Evolutionary conservation across 176 grass and related monocot species (phyloP), one percentile per base, ranked within the genome.

Genomic region (Rhynchospora breviuscula): DNA sequence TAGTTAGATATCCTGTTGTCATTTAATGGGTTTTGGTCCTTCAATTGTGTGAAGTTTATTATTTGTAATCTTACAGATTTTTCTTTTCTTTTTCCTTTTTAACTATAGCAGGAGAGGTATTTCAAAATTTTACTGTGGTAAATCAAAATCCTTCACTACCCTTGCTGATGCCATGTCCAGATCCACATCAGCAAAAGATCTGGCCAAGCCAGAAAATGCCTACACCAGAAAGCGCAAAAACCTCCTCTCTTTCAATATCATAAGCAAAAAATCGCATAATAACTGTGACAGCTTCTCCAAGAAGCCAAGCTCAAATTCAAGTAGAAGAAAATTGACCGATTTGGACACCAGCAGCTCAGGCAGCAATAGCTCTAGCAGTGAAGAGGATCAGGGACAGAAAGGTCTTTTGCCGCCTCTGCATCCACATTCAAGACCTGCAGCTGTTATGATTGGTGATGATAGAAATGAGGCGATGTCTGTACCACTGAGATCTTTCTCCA

Each of bases 171-270:
- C 87, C 33, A 81, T 80, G 44, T 81, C 83, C 49, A 84, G 78
- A 61, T 89, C 85, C 17, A 61, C 83, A 23, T 87, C 83, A 23
- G 76, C 23, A 47, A 89, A 97, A 78, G 83, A 86, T 26, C 80
- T 90, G 54, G 87, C 85, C n/a, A 94, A 97, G 79, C 90, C 85
- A 74, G 90, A 86, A 26, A 92, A 64, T 40, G 45, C 89, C 71
- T 91, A 88, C 78, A 88, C 59, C 63, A 89, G 89, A 80, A 97
- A 97, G 88, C 91, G 94, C 52, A 97, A 97, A 86, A 87, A 89
- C 72, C 85, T 94, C 72, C 88, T 91, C 57, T 79, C 89, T 64
- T 97, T 97, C 82, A 92, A 82, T 85, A 85, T 91, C 80, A 89
- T 91, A 76, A 86, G 83, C 57, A 78, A 92, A 29, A 93, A 88